Base-by-base conservation (phyloP, 2,329 filamentous ascomycete species). In the Tolypocladium guangdongense region DNA sequence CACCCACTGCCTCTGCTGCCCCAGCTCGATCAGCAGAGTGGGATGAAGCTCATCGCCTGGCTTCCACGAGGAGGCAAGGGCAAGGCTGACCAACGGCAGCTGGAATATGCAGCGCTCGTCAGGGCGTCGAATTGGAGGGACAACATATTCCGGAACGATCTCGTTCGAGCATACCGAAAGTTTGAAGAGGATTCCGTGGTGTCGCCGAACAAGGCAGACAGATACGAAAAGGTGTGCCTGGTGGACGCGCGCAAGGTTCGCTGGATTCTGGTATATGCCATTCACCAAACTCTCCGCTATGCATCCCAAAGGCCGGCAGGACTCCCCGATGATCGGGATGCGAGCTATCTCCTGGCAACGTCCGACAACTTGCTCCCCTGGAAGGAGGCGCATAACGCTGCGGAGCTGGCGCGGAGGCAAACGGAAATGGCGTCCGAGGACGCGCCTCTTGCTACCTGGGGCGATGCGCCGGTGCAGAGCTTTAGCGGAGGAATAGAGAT, bases 211-310 rank as follows among this genome's bases (percentile, higher is more conserved):
- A 82, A 78, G 56, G 70, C 72, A 0, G 80, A 85, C 54, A 81
- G 80, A 54, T 55, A 66, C 7, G 79, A 82, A 37, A 83, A 80
- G 61, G 62, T 72, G 2, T 68, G 68, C 0, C 69, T 82, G 12
- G 72, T 77, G 10, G 88, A 92, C 57, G 86, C 82, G 1, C 81
- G 88, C 41, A 91, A 90, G 66, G 79, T 90, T 18, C 78, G 88
- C 39, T 93, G 88, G 88, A 80, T 91, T 33, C 64, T 91, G 37
- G 77, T 92, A 7, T 92, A 92, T 61, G 78, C 82, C 20, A 77
- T 82, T 4, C 78, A 89, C 54, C 88, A 93, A 64, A 84, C 83
- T n/a, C 75, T 93, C 1, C 76, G 79, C 11, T 81, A 80, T 52
- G 82, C 83, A 38, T 84, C 81, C 1, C 71, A 78, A 36, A 73